Percentiles rank a stretch among this genome's conserved stretches.
phyloP scores from a whole-genome alignment of 2,329 filamentous ascomycete genomes.

The Colletotrichum godetiae region DNA sequence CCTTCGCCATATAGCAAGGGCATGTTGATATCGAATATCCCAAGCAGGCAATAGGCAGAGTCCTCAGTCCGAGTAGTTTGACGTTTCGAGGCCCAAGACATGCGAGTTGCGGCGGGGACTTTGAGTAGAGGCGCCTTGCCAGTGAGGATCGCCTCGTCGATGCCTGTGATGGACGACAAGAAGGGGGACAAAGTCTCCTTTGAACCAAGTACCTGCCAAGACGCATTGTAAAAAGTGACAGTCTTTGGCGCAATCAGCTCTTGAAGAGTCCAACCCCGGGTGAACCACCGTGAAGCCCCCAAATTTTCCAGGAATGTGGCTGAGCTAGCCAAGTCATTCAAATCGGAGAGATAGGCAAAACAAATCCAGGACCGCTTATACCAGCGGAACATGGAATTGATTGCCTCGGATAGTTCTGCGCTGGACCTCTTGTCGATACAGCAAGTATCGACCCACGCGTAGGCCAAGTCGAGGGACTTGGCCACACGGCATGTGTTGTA shows the following conservation, averaged over 20 bases:
- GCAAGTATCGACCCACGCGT: slow-evolving; percentile 8
- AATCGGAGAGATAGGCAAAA: neutral
- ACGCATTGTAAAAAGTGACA: neutral
- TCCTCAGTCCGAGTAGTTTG: slow-evolving; percentile 39
- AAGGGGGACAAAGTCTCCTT: neutral
- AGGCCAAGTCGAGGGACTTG: neutral
- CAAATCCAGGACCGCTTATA: neutral
- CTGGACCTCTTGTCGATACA: slow-evolving; percentile 11
- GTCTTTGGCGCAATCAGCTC: neutral
- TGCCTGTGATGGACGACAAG: neutral
- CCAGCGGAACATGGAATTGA: neutral
- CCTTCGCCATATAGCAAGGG: slow-evolving; percentile 42
- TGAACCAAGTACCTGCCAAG: neutral
- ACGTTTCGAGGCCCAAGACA: slow-evolving; percentile 42
- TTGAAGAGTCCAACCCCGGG: neutral
- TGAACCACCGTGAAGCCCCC: neutral
- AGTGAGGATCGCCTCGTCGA: neutral
- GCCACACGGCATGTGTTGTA: neutral
- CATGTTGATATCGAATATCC: slow-evolving; percentile 43
- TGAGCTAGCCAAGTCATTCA: neutral
- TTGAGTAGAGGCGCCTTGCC: neutral
- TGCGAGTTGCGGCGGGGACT: slow-evolving; percentile 39
- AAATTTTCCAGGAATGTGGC: neutral
- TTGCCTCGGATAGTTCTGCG: neutral
- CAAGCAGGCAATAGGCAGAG: slow-evolving; percentile 42